A percentile compares a stretch with the other conserved stretches of the same genome.
These are phyloP conservation scores for Diaporthe australafricana DNA, from an alignment of 2,329 filamentous ascomycete genomes.

Conservation along the genomic window DNA sequence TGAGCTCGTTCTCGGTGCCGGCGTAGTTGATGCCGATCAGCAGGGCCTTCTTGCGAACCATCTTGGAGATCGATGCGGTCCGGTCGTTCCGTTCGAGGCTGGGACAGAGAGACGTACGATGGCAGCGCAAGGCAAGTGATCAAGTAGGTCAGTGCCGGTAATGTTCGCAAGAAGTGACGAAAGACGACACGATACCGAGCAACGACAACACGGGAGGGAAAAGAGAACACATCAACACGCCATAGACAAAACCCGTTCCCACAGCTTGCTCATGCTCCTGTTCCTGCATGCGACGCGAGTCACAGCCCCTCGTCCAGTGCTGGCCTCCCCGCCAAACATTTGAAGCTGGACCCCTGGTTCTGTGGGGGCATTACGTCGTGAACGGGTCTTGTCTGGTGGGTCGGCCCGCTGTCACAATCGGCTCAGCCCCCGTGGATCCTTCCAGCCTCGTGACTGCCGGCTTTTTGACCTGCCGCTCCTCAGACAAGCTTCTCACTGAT, in stretches of 20 bases:
- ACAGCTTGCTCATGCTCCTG: neutral
- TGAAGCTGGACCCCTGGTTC: conserved; percentile 23
- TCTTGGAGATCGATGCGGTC: conserved; percentile 18
- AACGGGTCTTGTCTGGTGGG: conserved; percentile 22
- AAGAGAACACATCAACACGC: neutral
- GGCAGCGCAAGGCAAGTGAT: neutral
- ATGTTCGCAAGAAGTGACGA: neutral
- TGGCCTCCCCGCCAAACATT: conserved; percentile 21
- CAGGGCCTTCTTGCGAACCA: conserved; percentile 49
- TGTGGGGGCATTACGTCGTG: conserved; percentile 18
- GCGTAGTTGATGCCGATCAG: conserved; percentile 70
- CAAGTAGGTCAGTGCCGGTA: neutral
- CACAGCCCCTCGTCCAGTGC: conserved; percentile 21
- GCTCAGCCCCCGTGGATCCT: conserved; percentile 19
- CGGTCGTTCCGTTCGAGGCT: neutral
- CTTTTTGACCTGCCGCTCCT: neutral
- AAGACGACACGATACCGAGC: neutral
- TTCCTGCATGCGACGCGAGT: conserved; percentile 17
- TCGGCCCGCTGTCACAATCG: conserved; percentile 16
- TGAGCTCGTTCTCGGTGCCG: conserved; percentile 65
- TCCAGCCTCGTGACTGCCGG: conserved; percentile 11
- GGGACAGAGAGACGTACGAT: neutral
- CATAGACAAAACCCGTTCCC: neutral
- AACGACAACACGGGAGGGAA: neutral
- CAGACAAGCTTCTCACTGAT: neutral